phyloP scores from a whole-genome alignment of 805 yeast species.

The Suhomyces sp. region DNA sequence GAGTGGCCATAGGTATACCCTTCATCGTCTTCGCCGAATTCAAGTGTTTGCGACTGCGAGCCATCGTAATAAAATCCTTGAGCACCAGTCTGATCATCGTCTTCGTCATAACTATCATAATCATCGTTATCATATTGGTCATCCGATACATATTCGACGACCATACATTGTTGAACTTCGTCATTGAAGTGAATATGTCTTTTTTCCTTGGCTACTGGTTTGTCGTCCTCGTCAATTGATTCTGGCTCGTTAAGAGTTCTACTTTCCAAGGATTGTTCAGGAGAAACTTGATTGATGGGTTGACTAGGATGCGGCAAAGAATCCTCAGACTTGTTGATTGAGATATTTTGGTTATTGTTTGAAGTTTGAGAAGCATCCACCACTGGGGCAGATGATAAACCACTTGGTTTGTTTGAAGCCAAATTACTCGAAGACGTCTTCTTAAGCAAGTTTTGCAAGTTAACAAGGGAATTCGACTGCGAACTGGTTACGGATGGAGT shows the following conservation, averaged over 20 bases:
- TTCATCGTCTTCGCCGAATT: constrained; percentile 19
- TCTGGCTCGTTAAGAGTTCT: background rate
- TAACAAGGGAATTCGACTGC: constrained; percentile 15
- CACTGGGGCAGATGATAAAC: background rate
- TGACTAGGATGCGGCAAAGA: background rate
- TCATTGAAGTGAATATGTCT: constrained; percentile 92
- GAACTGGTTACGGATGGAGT: constrained; percentile 6
- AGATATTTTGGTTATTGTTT: background rate
- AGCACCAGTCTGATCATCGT: constrained; percentile 20
- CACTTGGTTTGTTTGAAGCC: constrained; percentile 1
- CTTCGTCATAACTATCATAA: constrained; percentile 37
- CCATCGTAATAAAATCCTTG: constrained; percentile 15
- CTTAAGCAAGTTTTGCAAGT: constrained; percentile 13
- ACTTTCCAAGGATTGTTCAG: background rate
- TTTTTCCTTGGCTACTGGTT: constrained; percentile 27
- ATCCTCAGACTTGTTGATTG: background rate
- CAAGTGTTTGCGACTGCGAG: too few relatives aligned
- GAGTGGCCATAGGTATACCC: constrained; percentile 9
- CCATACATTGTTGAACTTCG: constrained; percentile 91
- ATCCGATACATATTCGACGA: constrained; percentile 46
- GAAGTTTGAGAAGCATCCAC: background rate
- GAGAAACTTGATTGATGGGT: background rate
- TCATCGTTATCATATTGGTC: constrained; percentile 26
- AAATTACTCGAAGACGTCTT: constrained; percentile 4
- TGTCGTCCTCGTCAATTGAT: constrained; percentile 2